Evolutionary conservation across 2,329 filamentous ascomycete species (phyloP).

Genomic region (Aspergillus latus): DNA sequence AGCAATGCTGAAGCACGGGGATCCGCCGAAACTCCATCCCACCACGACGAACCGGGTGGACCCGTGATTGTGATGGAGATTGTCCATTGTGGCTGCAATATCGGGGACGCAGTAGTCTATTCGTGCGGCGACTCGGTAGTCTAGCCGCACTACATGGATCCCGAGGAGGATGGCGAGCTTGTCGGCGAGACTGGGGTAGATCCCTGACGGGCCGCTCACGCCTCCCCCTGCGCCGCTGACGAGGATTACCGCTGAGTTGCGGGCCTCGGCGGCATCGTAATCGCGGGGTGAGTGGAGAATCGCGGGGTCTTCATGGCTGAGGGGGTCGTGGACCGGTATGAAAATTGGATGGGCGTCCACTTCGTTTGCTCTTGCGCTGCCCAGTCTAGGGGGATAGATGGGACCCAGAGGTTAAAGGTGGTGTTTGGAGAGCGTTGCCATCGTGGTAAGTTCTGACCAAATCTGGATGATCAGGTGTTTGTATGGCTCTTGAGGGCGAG

Average conservation of each 20-base stretch:
- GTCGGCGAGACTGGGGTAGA: constrained; percentile 43
- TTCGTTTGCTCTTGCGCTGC: neutral
- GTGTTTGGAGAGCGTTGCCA: neutral
- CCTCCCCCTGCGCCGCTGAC: constrained; percentile 39
- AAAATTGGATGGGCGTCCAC: neutral
- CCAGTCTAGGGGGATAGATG: neutral
- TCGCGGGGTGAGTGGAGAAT: constrained; percentile 36
- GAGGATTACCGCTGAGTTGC: constrained; percentile 29
- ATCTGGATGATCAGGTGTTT: neutral
- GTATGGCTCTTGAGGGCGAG: neutral
- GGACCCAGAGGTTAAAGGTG: neutral
- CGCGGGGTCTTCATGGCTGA: constrained; percentile 25
- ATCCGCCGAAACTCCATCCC: constrained; percentile 47
- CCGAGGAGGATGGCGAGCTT: constrained; percentile 41
- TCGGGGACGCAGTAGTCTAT: constrained; percentile 40
- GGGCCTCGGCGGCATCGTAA: constrained; percentile 18
- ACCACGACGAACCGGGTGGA: constrained; percentile 41
- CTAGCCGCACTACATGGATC: constrained; percentile 43
- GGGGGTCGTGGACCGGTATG: constrained; percentile 24
- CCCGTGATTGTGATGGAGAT: constrained; percentile 32
- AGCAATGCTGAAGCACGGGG: constrained; percentile 42
- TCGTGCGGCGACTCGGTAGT: constrained; percentile 41
- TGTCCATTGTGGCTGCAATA: constrained; percentile 38
- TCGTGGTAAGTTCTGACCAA: neutral
- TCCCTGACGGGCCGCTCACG: constrained; percentile 42